Conservation (phyloP, 139 green algal species). For the Chlamydomonas eustigma region DNA sequence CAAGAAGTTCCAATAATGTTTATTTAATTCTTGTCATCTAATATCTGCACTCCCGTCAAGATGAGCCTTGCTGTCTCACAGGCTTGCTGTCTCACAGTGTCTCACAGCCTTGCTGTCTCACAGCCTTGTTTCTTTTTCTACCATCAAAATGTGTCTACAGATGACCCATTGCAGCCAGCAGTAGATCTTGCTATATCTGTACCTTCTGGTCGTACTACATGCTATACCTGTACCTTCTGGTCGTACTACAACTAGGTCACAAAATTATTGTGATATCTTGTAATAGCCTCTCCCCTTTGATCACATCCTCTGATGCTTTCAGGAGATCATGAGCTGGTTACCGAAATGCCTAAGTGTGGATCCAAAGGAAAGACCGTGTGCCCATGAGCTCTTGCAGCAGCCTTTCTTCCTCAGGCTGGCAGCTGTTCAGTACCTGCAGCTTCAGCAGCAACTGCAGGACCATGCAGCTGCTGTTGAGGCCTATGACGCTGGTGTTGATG, state of each 20-base stretch:
- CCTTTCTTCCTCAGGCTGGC: neutral
- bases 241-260: neutral
- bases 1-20: neutral
- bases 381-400: neutral
- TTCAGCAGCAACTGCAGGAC: no score
- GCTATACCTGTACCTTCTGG: neutral
- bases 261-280: neutral
- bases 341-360: neutral
- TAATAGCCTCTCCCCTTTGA: neutral
- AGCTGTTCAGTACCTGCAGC: neutral
- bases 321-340: slow-evolving; percentile 3
- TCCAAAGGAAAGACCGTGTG: neutral
- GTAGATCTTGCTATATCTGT: neutral
- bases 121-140: no score
- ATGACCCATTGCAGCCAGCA: neutral
- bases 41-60: neutral
- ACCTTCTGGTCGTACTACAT: neutral
- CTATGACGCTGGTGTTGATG: neutral
- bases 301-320: neutral
- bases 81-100: neutral
- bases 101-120: neutral
- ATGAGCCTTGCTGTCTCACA: neutral
- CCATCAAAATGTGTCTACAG: neutral
- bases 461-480: no score
- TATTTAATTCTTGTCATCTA: neutral